These are phyloP conservation scores for Nemania abortiva DNA, from an alignment of 2,329 filamentous ascomycete species.

Conservation along the genomic window DNA sequence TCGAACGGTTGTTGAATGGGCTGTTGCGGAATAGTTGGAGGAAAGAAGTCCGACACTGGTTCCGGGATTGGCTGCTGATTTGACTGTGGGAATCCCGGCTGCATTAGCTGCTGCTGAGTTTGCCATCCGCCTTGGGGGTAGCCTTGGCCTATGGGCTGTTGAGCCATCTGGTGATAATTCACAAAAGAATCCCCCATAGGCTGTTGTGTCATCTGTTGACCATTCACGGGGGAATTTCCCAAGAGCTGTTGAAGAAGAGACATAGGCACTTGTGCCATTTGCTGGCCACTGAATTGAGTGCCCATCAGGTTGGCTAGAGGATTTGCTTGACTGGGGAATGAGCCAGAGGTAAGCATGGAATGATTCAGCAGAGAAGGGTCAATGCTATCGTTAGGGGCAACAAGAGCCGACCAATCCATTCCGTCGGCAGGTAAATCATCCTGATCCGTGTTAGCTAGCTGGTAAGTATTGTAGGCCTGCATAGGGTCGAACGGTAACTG, in stretches of 20 bases:
- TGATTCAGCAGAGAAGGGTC: not conserved
- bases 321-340: not conserved
- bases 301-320: not conserved
- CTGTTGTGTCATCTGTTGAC: not conserved
- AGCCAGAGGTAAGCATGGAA: not conserved
- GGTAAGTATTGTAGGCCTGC: not conserved
- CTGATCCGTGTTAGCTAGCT: not conserved
- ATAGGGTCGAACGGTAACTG: conserved; percentile 8
- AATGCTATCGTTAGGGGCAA: not conserved
- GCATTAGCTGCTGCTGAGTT: not conserved
- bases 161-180: not conserved
- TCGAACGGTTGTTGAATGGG: too few relatives aligned
- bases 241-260: too few relatives aligned
- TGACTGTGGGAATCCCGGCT: not conserved
- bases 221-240: not conserved
- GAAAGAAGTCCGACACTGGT: not conserved
- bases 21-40: not conserved
- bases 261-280: not conserved
- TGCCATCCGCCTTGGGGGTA: conserved; percentile 13
- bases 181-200: not conserved
- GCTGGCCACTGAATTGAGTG: not conserved
- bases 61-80: not conserved
- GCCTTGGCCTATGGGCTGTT: conserved; percentile 2
- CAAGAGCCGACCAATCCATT: not conserved
- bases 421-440: not conserved